A percentile compares a stretch with the other conserved stretches of the same genome.
Evolutionary conservation across 345 rosid species (phyloP).

Genomic region (Arabidopsis arenosa): DNA sequence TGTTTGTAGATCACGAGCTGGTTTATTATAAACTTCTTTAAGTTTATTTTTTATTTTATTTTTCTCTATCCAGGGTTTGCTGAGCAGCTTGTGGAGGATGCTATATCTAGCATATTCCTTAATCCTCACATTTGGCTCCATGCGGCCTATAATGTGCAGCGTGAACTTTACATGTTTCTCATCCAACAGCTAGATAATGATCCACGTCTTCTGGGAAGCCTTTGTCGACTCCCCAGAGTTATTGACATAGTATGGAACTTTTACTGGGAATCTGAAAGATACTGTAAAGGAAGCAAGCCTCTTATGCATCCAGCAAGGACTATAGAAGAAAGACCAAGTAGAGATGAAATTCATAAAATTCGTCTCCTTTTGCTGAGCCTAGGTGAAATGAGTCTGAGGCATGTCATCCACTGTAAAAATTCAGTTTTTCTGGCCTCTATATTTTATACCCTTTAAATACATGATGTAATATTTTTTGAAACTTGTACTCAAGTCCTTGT

Average conservation of each 20-base stretch:
- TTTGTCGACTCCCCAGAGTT: conserved; percentile 79
- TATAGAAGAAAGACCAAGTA: conserved; percentile 77
- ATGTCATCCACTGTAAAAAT: conserved; percentile 48
- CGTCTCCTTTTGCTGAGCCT: conserved; percentile 94
- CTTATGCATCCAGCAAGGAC: conserved; percentile 68
- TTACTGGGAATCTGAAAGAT: conserved; percentile 82
- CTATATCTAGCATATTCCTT: conserved; percentile 83
- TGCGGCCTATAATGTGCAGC: conserved; percentile 85
- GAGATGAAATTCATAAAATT: conserved; percentile 85
- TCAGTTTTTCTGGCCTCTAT: conserved; percentile 24
- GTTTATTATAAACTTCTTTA: conserved; percentile 3
- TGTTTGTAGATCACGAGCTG: conserved; percentile 1
- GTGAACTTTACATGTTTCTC: conserved; percentile 94
- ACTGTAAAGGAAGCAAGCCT: conserved; percentile 79
- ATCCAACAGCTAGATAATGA: conserved; percentile 86
- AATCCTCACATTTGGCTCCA: conserved; percentile 88
- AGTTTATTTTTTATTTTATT: not conserved
- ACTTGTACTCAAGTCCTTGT: conserved; percentile 16
- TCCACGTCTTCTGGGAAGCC: conserved; percentile 73
- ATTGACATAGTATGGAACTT: conserved; percentile 78
- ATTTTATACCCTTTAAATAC: conserved; percentile 16
- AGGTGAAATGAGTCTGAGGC: conserved; percentile 99
- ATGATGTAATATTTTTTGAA: conserved; percentile 18
- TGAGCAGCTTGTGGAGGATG: conserved; percentile 83
- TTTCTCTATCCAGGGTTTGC: conserved; percentile 60